Conservation (phyloP, 441 rosid genomes). For the Jatropha multifida region DNA sequence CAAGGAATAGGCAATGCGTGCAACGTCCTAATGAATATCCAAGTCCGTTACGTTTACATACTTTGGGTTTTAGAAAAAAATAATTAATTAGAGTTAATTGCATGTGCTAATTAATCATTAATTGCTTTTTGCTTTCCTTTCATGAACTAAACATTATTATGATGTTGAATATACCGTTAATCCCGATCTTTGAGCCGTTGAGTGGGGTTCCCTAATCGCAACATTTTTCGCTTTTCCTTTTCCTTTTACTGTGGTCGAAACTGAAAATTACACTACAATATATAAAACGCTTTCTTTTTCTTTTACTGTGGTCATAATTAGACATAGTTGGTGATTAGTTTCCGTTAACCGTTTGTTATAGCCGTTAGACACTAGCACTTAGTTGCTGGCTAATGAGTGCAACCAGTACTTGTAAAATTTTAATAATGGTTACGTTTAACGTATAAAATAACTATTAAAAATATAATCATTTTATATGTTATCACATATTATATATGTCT, state of each 20-base stretch:
- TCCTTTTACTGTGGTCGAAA: neutral
- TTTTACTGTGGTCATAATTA: neutral
- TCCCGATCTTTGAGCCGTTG: neutral
- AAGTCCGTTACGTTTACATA: too few relatives aligned
- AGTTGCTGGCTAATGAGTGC: too few relatives aligned
- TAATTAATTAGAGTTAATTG: neutral
- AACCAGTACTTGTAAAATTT: too few relatives aligned
- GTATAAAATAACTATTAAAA: too few relatives aligned
- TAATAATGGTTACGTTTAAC: too few relatives aligned
- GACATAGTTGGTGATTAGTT: neutral
- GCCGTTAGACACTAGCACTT: too few relatives aligned
- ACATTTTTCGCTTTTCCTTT: neutral
- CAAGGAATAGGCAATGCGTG: constrained; percentile 15
- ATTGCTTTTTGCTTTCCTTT: constrained; percentile 1
- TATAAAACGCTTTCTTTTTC: neutral
- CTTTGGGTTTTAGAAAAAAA: neutral
- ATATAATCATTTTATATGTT: too few relatives aligned
- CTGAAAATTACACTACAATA: too few relatives aligned
- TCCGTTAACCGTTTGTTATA: too few relatives aligned
- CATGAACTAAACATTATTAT: constrained; percentile 19
- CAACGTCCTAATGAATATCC: neutral
- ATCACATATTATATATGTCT: too few relatives aligned
- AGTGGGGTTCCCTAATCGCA: neutral
- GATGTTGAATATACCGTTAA: constrained; percentile 27
- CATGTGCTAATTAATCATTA: constrained; percentile 27